phyloP scores from a whole-genome alignment of 306 rosid genomes.

The Quercus aquifolioides region DNA sequence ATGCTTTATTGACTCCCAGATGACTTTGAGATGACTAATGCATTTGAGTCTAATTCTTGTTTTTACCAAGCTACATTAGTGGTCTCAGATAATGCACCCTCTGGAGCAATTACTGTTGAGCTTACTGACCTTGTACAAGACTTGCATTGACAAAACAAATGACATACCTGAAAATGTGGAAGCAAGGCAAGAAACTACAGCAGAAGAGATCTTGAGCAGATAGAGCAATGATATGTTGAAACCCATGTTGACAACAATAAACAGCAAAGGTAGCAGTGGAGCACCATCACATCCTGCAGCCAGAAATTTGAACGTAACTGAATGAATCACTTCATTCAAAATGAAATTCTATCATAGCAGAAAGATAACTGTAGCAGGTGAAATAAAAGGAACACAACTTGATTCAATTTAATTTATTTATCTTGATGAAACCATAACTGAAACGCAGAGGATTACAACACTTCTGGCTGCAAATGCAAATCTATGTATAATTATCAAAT shows the following conservation, averaged over 20 bases:
- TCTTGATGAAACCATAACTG: no score
- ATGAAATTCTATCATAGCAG: not conserved
- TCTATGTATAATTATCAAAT: no score
- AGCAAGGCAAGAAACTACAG: slow-evolving; percentile 84
- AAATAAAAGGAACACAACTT: no score
- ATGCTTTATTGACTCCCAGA: not conserved
- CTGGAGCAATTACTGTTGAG: not conserved
- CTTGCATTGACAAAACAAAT: slow-evolving; percentile 1
- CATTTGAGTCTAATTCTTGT: no score
- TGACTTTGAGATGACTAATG: no score
- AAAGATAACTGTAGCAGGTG: not conserved
- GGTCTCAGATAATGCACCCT: not conserved
- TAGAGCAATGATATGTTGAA: slow-evolving; percentile 74
- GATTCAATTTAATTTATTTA: no score
- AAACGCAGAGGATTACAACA: no score
- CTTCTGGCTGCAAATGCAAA: no score
- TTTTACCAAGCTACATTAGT: not conserved
- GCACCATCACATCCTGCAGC: slow-evolving; percentile 54
- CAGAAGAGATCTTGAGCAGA: slow-evolving; percentile 89
- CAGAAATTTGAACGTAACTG: slow-evolving; percentile 7
- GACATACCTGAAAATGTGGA: slow-evolving; percentile 81
- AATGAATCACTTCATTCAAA: not conserved
- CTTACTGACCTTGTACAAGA: not conserved
- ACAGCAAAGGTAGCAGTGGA: slow-evolving; percentile 46
- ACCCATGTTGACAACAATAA: slow-evolving; percentile 53